Base-by-base conservation (phyloP, 257 asterid genomes). In the Petrea volubilis region DNA sequence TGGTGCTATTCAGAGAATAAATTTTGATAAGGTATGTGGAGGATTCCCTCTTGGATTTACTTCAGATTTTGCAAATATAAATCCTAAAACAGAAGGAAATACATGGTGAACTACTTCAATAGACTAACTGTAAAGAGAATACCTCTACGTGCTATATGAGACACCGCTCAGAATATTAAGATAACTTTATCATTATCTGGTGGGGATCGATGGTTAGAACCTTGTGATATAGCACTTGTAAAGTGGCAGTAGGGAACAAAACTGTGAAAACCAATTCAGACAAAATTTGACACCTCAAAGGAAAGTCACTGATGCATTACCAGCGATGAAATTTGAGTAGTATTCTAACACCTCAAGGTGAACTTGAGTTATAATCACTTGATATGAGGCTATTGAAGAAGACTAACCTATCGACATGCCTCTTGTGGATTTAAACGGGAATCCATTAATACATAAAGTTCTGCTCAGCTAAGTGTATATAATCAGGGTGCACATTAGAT, bases 341-440 rank as follows among this genome's bases (percentile, higher is more conserved):
- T 40, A 41, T 49, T 24, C 23, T 43, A 20, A 65, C n/a, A 33
- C 41, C 70, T 60, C 29, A 66, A 52, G 64, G 64, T 41, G 65
- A n/a, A 27, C 9, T 41, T 13, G 28, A 47, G 17, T 17, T 27
- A 41, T 38, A 27, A n/a, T 38, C 24, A 38, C 20, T 4, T 41
- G 14, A 41, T n/a, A 63, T 23, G 13, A 24, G 14, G 53, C 24
- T 21, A 63, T 15, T 40, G 24, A 24, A 14, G 36, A 41, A 24
- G 38, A 21, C 52, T 31, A 46, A 24, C n/a, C 34, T 41, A 29
- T 62, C 21, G 24, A 62, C 21, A 41, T 14, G 38, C 2, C 38
- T 7, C 38, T 55, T 7, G 27, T 25, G 6, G 27, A 34, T n/a
- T 18, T 29, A 20, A 44, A 59, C 2, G 13, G 27, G 5, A 9